phyloP scores from a whole-genome alignment of 106 monocot genomes.

The Phalaenopsis equestris region DNA sequence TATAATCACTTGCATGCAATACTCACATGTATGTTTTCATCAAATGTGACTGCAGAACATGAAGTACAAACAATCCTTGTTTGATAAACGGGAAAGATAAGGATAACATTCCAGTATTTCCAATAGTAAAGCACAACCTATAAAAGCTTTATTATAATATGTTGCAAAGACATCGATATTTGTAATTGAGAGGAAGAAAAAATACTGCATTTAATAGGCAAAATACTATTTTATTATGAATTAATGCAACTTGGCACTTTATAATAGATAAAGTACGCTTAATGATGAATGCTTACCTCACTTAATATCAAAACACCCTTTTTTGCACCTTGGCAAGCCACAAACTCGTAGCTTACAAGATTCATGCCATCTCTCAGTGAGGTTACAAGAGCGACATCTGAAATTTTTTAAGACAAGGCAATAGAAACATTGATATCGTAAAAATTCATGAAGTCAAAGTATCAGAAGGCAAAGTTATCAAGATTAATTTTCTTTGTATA shows the following conservation, averaged over 20 bases:
- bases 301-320: conserved; percentile 97
- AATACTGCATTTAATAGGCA: neutral
- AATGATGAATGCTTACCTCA: conserved; percentile 42
- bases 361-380: conserved; percentile 99
- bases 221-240: conserved; percentile 2
- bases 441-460: neutral
- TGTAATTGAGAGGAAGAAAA: neutral
- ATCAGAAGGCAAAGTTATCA: neutral
- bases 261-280: neutral
- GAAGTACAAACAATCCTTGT: no score
- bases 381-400: conserved; percentile 95
- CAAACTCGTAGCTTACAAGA: conserved; percentile 98
- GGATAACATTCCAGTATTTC: no score
- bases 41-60: no score
- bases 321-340: conserved; percentile 91
- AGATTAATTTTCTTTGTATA: neutral
- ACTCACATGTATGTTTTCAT: no score
- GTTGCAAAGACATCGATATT: neutral
- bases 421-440: neutral
- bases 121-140: no score
- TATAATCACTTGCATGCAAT: no score
- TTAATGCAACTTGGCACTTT: neutral
- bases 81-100: no score
- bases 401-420: conserved; percentile 1
- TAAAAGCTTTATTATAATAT: neutral